These are phyloP conservation scores for Trypanosoma lewisi DNA, from an alignment of 208 protist species.

Conservation along the genomic window DNA sequence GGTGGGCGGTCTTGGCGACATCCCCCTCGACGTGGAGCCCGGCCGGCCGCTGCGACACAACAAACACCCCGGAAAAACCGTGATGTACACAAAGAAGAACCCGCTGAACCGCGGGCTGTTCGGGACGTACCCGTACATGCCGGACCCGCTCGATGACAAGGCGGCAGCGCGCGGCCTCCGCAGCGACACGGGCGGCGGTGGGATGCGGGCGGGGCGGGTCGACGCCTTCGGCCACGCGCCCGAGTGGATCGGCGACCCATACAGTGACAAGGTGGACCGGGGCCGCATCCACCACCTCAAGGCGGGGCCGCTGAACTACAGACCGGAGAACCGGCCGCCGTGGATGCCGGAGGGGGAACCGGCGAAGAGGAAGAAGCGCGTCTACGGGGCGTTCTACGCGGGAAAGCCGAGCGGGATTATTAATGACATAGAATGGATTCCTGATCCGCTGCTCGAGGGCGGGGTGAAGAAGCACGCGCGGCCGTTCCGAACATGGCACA, in stretches of 20 bases:
- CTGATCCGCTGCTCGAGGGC: constrained; percentile 75
- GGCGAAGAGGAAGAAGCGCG: constrained; percentile 44
- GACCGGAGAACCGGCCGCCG: constrained; percentile 41
- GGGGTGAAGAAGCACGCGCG: constrained; percentile 48
- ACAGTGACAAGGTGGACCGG: constrained; percentile 62
- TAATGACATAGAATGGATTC: constrained; percentile 79
- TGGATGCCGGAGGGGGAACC: constrained; percentile 86
- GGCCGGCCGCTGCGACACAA: constrained; percentile 43
- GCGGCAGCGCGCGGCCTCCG: constrained; percentile 5
- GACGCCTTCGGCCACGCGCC: constrained; percentile 63
- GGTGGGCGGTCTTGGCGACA: constrained; percentile 51
- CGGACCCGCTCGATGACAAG: constrained; percentile 36
- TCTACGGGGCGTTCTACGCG: constrained; percentile 68
- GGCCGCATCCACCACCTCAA: constrained; percentile 78
- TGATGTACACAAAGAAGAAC: constrained; percentile 69
- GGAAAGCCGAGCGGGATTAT: constrained; percentile 71
- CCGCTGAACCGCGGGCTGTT: constrained; percentile 82
- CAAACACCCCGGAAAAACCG: constrained; percentile 40
- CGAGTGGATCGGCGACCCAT: constrained; percentile 84
- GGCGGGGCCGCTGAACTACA: constrained; percentile 56
- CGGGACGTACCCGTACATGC: constrained; percentile 77
- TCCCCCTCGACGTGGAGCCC: constrained; percentile 70
- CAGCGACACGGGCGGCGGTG: constrained; percentile 32
- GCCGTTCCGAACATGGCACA: constrained; percentile 90
- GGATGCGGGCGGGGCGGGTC: constrained; percentile 65